Evolutionary conservation across 768 basidiomycete genomes (phyloP).

Genomic region (Phylloporus scabripes): DNA sequence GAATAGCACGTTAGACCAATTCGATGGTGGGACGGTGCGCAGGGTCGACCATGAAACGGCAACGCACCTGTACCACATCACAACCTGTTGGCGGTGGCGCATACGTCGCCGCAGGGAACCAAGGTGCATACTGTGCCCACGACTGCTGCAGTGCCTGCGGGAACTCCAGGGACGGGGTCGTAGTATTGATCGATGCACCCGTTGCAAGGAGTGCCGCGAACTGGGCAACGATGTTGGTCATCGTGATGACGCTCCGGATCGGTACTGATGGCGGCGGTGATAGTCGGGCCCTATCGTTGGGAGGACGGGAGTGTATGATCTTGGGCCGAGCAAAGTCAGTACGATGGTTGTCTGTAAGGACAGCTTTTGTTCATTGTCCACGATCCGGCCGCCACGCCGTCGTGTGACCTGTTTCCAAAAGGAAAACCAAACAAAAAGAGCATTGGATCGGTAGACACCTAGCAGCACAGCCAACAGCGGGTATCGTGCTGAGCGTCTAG

Average conservation of each 20-base stretch:
- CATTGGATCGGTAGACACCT: too few species aligned
- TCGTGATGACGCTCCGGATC: neutral
- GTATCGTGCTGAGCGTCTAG: neutral
- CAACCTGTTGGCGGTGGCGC: constrained; percentile 41
- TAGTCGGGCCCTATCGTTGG: neutral
- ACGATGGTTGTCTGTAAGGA: neutral
- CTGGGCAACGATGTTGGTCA: neutral
- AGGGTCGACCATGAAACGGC: too few species aligned
- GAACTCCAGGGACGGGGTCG: neutral
- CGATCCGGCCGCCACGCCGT: neutral
- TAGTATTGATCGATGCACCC: neutral
- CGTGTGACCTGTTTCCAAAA: neutral
- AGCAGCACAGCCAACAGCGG: neutral
- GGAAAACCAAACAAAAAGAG: neutral
- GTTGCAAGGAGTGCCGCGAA: neutral
- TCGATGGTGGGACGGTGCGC: too few species aligned
- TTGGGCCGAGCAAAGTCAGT: neutral
- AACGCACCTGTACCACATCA: constrained; percentile 45
- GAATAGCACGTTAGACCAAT: too few species aligned
- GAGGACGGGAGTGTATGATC: neutral
- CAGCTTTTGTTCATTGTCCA: neutral
- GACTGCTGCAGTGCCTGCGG: constrained; percentile 15
- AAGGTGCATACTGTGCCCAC: constrained; percentile 61
- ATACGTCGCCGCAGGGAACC: constrained; percentile 42
- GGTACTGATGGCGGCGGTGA: neutral